A percentile compares a stretch with the other conserved stretches of the same genome.
phyloP scores from a whole-genome alignment of 805 yeast species.

The Ogataea methylovora region DNA sequence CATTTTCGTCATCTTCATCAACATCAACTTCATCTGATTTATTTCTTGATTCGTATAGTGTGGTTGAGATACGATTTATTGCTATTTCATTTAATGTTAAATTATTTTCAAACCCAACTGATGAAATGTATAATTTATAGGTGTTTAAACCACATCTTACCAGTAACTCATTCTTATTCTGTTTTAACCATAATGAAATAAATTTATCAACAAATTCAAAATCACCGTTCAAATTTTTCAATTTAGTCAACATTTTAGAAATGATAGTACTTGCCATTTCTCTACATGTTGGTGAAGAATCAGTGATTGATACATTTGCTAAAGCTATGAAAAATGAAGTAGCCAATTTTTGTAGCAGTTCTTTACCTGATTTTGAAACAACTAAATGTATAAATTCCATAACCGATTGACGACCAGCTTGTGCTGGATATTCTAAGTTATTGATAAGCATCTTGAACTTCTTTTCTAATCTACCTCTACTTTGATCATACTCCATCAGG shows the following conservation, averaged over 20 bases:
- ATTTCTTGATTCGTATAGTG: constrained; percentile 19
- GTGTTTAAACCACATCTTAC: constrained; percentile 69
- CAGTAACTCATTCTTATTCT: constrained; percentile 42
- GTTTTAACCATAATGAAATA: constrained; percentile 55
- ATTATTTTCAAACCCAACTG: constrained; percentile 34
- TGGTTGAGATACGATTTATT: constrained; percentile 13
- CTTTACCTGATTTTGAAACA: constrained; percentile 55
- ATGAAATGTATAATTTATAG: constrained; percentile 52
- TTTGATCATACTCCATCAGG: constrained; percentile 91
- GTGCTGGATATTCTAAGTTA: constrained; percentile 78
- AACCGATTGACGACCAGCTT: constrained; percentile 81
- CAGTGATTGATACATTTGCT: constrained; percentile 70
- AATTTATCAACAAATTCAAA: constrained; percentile 33
- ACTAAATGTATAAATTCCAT: constrained; percentile 78
- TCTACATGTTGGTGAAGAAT: constrained; percentile 70
- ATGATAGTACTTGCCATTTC: constrained; percentile 72
- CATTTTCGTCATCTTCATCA: constrained; percentile 26
- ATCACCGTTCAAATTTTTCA: constrained; percentile 23
- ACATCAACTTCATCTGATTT: constrained; percentile 30
- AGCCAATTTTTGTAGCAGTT: constrained; percentile 51
- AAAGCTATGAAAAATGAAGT: constrained; percentile 79
- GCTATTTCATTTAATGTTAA: constrained; percentile 18
- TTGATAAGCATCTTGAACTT: constrained; percentile 75
- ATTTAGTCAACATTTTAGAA: constrained; percentile 42
- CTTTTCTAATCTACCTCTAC: constrained; percentile 74